Base-by-base conservation (phyloP, 768 basidiomycete species). In the Tricholoma matsutake region DNA sequence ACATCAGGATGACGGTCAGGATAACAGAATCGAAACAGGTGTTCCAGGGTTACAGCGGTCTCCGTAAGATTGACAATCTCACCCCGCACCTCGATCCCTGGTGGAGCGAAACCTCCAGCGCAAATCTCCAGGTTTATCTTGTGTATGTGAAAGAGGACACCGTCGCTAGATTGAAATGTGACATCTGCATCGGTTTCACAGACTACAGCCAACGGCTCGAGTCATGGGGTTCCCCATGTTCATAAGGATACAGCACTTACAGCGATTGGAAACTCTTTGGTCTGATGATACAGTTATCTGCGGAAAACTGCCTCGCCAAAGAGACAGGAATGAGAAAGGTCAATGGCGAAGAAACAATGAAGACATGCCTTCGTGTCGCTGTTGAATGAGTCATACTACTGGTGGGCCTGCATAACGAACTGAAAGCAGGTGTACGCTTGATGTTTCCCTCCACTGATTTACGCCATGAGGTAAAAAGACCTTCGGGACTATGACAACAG, bases 21-120 rank as follows among this genome's bases (percentile, higher is more conserved):
- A 31, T 61, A 58, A 54, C 61, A 59, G 54, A 41, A 64, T 6
- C 29, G 43, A 1, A 64, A 52, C 1, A 64, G 31, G 13, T 61
- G 53, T 11, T 13, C 9, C 9, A 64, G 43, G 2, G 58, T 47
- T 14, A 35, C 53, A 11, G 22, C 43, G 4, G 31, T 29, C 29
- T 64, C 63, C 9, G 51, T 52, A 8, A 52, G 51, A 31, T 10
- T 16, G 7, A 52, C 51, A 9, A 52, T 31, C n/a, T 52, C 28
- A n/a, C 16, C 16, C 16, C 28, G 28, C 11, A 9, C 29, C 6
- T 31, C 16, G 7, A n/a, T 7, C 28, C 29, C 51, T 31, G 51
- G 51, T n/a, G 51, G 51, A n/a, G 51, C 28, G 14, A 52, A 52
- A 8, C 51, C 51, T 3, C 28, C 51, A 16, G 51, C 51, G 6